Conservation (phyloP, 2,329 filamentous ascomycete species). For the Bertia moriformis region DNA sequence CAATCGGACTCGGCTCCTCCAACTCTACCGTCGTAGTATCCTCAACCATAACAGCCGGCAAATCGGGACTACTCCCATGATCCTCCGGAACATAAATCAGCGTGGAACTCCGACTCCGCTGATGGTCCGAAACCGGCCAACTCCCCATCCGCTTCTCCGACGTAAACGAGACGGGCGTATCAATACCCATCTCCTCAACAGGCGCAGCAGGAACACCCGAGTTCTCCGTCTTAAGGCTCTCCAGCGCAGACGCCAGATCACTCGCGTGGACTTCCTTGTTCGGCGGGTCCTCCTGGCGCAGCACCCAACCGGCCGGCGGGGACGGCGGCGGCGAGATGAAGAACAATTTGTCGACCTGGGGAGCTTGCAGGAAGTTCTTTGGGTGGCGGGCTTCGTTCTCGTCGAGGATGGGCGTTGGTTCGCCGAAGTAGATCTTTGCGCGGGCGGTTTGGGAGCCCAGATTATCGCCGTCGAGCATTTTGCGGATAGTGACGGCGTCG, state of each 20-base stretch:
- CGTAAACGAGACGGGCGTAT: conserved; percentile 17
- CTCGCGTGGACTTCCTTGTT: conserved; percentile 52
- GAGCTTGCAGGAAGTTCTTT: conserved; percentile 32
- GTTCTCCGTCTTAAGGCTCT: conserved; percentile 27
- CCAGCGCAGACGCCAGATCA: conserved; percentile 40
- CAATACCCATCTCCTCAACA: conserved; percentile 8
- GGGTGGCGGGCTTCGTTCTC: conserved; percentile 15
- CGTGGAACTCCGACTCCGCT: conserved; percentile 35
- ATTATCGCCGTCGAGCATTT: conserved; percentile 20
- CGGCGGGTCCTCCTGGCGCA: conserved; percentile 45
- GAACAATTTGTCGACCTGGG: conserved; percentile 45
- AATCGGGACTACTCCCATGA: conserved; percentile 39
- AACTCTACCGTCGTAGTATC: conserved; percentile 33
- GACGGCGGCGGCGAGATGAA: conserved; percentile 51
- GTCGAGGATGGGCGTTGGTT: conserved; percentile 31
- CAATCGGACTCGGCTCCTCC: conserved; percentile 22
- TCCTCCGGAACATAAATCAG: conserved; percentile 49
- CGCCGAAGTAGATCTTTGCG: conserved; percentile 34
- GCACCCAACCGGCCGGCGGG: conserved; percentile 51
- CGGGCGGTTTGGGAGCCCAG: conserved; percentile 15
- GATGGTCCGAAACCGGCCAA: conserved; percentile 11
- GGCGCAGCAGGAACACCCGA: conserved; percentile 13
- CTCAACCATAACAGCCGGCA: conserved; percentile 50
- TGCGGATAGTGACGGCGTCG: conserved; percentile 23
- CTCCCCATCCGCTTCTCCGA: conserved; percentile 14